A percentile compares a stretch with the other conserved stretches of the same genome.
phyloP scores from a whole-genome alignment of 1,139 yeast species.

The Diutina mesorugosa region DNA sequence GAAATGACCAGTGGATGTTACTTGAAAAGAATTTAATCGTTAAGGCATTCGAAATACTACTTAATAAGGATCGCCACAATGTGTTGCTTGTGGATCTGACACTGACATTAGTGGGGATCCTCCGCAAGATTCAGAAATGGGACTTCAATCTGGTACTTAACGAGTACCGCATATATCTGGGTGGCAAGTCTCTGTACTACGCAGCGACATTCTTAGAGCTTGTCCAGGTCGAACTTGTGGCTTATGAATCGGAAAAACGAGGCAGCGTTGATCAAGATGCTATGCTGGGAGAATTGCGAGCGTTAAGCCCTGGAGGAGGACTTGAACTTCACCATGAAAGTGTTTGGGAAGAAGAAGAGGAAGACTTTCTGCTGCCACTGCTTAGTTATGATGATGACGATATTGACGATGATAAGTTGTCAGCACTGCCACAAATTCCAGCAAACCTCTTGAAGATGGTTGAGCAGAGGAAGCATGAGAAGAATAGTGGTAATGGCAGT shows the following conservation, averaged over 20 bases:
- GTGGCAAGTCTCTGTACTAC: constrained; percentile 49
- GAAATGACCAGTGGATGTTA: constrained; percentile 59
- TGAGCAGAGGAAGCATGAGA: constrained; percentile 35
- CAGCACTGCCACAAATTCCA: constrained; percentile 60
- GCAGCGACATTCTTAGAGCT: constrained; percentile 78
- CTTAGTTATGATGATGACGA: constrained; percentile 23
- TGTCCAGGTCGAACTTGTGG: constrained; percentile 40
- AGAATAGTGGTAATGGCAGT: neutral
- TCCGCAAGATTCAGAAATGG: constrained; percentile 83
- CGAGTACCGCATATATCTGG: constrained; percentile 69
- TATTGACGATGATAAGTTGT: constrained; percentile 36
- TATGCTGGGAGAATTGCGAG: neutral
- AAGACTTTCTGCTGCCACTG: neutral
- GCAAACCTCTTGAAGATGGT: constrained; percentile 43
- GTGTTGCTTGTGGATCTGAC: constrained; percentile 68
- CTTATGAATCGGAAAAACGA: constrained; percentile 15
- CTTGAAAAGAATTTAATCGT: constrained; percentile 45
- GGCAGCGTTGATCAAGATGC: neutral
- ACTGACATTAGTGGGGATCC: constrained; percentile 65
- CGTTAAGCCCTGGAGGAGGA: neutral
- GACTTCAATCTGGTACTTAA: constrained; percentile 70
- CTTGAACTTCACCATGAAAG: neutral
- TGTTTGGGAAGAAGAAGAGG: neutral
- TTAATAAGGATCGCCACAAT: constrained; percentile 57
- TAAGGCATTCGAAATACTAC: constrained; percentile 43